A percentile compares a stretch with the other conserved stretches of the same genome.
Evolutionary conservation across 495 filamentous ascomycete species (phyloP).

Genomic region (Penicillium egyptiacum): DNA sequence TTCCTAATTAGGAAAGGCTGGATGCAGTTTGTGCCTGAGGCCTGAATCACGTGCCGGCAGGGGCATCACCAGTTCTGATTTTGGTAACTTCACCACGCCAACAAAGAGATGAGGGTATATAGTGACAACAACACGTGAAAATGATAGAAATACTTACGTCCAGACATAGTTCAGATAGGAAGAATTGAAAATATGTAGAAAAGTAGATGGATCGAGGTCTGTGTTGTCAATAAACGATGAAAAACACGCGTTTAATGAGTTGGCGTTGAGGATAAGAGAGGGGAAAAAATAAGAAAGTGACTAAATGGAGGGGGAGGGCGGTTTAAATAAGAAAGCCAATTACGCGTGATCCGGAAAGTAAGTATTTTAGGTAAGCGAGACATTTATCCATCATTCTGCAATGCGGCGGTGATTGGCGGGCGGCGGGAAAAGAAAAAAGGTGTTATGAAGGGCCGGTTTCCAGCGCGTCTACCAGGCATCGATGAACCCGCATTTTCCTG

Average conservation of each 20-base stretch:
- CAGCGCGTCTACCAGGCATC: constrained; percentile 31
- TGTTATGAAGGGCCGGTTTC: constrained; percentile 49
- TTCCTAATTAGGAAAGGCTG: constrained; percentile 13
- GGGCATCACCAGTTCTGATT: constrained; percentile 5
- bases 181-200: not conserved
- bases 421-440: constrained; percentile 37
- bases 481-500: constrained; percentile 26
- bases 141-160: constrained; percentile 69
- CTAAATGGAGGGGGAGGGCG: constrained; percentile 21
- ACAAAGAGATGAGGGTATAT: constrained; percentile 22
- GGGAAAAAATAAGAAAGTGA: constrained; percentile 22
- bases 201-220: constrained; percentile 14
- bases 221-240: constrained; percentile 20
- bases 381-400: constrained; percentile 34
- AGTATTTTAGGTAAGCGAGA: constrained; percentile 28
- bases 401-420: constrained; percentile 45
- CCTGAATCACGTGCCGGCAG: constrained; percentile 9
- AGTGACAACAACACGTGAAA: constrained; percentile 13
- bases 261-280: constrained; percentile 20
- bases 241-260: constrained; percentile 33
- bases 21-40: constrained; percentile 9
- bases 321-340: constrained; percentile 29
- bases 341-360: constrained; percentile 28
- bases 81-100: not conserved
- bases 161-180: constrained; percentile 71